A percentile compares a stretch with the other conserved stretches of the same genome.
Conservation (phyloP, 2,329 filamentous ascomycete species). For the Colletotrichum sp. region DNA sequence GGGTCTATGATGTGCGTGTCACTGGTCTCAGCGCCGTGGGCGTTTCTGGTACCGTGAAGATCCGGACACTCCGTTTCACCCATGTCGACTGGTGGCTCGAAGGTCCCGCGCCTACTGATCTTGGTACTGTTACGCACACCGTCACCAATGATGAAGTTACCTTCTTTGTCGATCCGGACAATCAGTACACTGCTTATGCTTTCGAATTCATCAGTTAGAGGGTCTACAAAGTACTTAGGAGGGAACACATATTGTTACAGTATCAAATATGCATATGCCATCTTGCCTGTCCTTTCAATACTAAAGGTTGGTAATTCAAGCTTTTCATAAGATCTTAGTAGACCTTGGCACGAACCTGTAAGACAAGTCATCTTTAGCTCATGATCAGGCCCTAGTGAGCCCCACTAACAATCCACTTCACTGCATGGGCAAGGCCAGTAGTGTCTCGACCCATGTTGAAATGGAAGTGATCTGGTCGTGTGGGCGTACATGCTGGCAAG, state of each 20-base stretch:
- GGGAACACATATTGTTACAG: rapidly evolving
- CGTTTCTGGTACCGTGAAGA: not conserved
- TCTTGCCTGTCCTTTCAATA: not conserved
- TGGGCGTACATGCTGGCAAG: no score
- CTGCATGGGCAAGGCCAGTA: not conserved
- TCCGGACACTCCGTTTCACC: not conserved
- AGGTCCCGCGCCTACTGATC: not conserved
- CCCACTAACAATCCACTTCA: not conserved
- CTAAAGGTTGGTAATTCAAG: not conserved
- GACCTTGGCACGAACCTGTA: not conserved
- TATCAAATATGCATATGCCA: not conserved
- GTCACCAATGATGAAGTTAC: not conserved
- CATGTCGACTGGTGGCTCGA: not conserved
- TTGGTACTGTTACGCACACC: not conserved
- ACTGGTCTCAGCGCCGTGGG: not conserved
- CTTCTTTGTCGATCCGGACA: not conserved
- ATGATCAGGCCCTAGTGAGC: not conserved
- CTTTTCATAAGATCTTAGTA: not conserved
- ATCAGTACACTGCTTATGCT: not conserved
- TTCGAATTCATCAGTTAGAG: not conserved
- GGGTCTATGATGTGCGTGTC: not conserved
- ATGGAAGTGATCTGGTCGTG: no score
- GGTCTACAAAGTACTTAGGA: rapidly evolving
- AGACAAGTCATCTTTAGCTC: not conserved
- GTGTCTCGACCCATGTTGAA: no score